Base-by-base conservation (phyloP, 768 basidiomycete species). In the Dictyophora rubrovolvata region DNA sequence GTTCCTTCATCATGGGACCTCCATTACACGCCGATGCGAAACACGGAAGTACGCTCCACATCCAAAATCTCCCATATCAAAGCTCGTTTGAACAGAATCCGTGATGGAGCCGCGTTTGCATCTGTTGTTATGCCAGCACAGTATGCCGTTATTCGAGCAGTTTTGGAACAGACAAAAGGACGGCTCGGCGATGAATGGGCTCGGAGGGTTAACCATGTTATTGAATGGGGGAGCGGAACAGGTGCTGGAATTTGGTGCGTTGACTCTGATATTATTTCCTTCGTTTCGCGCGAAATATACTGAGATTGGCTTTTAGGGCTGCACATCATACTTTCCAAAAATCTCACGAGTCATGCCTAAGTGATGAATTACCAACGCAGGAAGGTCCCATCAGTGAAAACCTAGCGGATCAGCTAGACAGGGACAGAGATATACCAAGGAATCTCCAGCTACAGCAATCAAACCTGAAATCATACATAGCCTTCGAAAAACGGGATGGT, bases 151-250 rank as follows among this genome's bases (percentile, higher is more conserved):
- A 86, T 93, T 54, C 77, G 73, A 53, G 75, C 86, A n/a, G 89
- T 93, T 5, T 71, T 94, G 17, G 74, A 79, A 51, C 84, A 90
- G 62, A 64, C 84, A 37, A 85, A 80, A 61, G 77, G 73, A 52
- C 76, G 91, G 56, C 64, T 92, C 37, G 84, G 80, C n/a, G 69
- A 75, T 7, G 75, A 75, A n/a, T 88, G 79, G 82, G 48, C 49
- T 20, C 18, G 11, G 4, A 70, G 71, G 34, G 74, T 82, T 56
- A 73, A 83, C 23, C 77, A 73, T 35, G 73, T 95, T 11, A 74
- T 92, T 47, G 92, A 95, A 65, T 94, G 88, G 85, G 92, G 93
- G 11, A 78, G 85, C 55, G 91, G 83, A 9, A 83, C 85, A 0
- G 92, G 90, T 11, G 88, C 85, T 65, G 90, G 84, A 1, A 76